Conservation (phyloP, 176 grass and related monocot species). For the Oryza australiensis region DNA sequence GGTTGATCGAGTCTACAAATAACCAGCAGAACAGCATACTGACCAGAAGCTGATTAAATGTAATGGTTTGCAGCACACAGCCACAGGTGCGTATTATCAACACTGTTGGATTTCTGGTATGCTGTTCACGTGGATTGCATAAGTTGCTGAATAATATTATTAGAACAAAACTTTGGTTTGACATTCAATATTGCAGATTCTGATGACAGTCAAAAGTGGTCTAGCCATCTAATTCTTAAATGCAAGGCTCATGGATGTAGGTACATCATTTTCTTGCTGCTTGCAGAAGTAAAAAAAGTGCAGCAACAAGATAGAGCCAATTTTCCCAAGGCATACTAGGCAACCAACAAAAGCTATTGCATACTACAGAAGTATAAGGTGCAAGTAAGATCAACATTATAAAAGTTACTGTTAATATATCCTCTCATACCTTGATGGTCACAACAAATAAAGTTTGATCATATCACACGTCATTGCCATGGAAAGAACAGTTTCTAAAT, state of each 20-base stretch:
- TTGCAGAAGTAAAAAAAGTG: background rate
- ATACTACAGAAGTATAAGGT: background rate
- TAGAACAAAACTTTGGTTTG: background rate
- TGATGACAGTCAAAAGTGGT: background rate
- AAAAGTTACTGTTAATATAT: background rate
- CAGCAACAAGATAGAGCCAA: background rate
- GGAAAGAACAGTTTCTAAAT: background rate
- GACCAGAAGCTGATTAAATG: background rate
- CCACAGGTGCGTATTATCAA: background rate
- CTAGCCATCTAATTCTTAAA: background rate
- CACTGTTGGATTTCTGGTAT: too few relatives aligned
- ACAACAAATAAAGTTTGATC: background rate
- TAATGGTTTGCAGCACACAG: background rate
- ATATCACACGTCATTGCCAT: background rate
- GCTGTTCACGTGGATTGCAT: background rate
- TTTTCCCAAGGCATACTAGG: background rate
- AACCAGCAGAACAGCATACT: background rate
- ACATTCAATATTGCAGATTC: background rate
- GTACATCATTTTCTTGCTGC: background rate
- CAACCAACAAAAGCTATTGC: background rate
- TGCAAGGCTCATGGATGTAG: background rate
- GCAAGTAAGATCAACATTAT: background rate
- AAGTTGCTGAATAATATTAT: background rate
- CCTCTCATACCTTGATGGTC: background rate
- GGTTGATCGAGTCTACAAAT: background rate